Base-by-base conservation (phyloP, 306 rosid genomes). In the Amphicarpaea edgeworthii region DNA sequence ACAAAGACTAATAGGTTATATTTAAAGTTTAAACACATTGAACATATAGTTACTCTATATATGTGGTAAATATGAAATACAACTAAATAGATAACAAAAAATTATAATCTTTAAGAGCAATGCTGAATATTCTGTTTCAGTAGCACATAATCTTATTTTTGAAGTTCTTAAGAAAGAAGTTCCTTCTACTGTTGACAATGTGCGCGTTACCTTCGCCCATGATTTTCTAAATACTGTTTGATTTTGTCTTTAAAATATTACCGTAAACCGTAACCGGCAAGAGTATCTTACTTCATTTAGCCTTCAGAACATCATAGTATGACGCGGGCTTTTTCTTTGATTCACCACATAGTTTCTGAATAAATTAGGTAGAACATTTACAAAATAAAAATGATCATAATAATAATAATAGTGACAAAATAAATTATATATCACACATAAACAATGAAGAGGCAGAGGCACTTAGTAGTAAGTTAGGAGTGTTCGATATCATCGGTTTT, bases 301-400 rank as follows among this genome's bases (percentile, higher is more conserved):
- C 54, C 76, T 68, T 83, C 60, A 93, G 89, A 77, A 90, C 86
- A 81, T 93, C 96, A 46, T 83, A 91, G 79, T 67, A 90, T 45
- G 86, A 76, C 8, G 30, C 81, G 20, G 97, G 98, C 77, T 40
- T 87, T 75, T 86, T 91, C 88, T 83, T 91, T 12, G 78, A 68
- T 69, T 79, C 83, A 0, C 77, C 81, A 23, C 88, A 73, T 10
- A 88, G 90, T 77, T 91, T 91, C 98, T 93, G 87, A 62, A 46
- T 57, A 65, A 70, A 78, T 65, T 54, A 78, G 57, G 63, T 16
- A 60, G 32, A 58, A 81, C 8, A 11, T 37, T 74, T 45, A 67
- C 72, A 28, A 26, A 47, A 68, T n/a, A n/a, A 46, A 28, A 42
- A 8, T 8, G 46, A 8, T 59, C 21, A 6, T 30, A 40, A 60